Conservation (phyloP, 2,329 filamentous ascomycete species). For the Metarhizium guizhouense region DNA sequence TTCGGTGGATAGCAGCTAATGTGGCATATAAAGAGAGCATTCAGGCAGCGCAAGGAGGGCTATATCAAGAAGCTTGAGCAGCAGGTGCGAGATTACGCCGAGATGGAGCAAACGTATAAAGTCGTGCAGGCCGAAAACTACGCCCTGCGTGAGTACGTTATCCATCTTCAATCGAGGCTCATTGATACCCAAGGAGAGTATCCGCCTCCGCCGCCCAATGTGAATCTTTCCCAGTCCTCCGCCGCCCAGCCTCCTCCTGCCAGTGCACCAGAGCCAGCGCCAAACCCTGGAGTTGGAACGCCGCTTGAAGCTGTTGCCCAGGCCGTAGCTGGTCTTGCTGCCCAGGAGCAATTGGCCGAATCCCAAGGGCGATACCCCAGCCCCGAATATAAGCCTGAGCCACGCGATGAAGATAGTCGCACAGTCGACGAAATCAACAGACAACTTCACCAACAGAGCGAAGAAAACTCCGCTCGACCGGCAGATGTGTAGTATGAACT, state of each 20-base stretch:
- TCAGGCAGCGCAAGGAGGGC: slow-evolving; percentile 93
- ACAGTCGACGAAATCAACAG: slow-evolving; percentile 46
- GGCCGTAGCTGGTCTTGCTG: slow-evolving; percentile 34
- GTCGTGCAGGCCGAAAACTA: slow-evolving; percentile 83
- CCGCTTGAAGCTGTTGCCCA: slow-evolving; percentile 42
- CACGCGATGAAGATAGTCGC: slow-evolving; percentile 32
- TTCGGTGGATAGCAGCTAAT: background rate
- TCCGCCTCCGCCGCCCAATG: slow-evolving; percentile 72
- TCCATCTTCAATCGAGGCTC: slow-evolving; percentile 78
- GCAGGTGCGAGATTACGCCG: slow-evolving; percentile 73
- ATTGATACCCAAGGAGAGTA: slow-evolving; percentile 77
- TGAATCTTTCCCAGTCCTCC: slow-evolving; percentile 48
- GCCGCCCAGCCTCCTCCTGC: slow-evolving; percentile 15
- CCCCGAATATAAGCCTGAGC: slow-evolving; percentile 27
- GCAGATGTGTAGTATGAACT: slow-evolving; percentile 10
- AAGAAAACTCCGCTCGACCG: slow-evolving; percentile 16
- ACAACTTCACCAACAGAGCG: slow-evolving; percentile 39
- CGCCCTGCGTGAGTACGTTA: slow-evolving; percentile 82
- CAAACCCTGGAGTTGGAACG: slow-evolving; percentile 22
- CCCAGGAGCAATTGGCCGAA: slow-evolving; percentile 28
- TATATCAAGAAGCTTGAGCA: slow-evolving; percentile 98
- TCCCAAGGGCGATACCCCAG: slow-evolving; percentile 23
- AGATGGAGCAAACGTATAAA: slow-evolving; percentile 71
- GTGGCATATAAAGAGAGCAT: slow-evolving; percentile 60
- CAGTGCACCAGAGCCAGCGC: slow-evolving; percentile 15